A percentile compares a stretch with the other conserved stretches of the same genome.
phyloP scores from a whole-genome alignment of 495 filamentous ascomycete genomes.

The Aspergillus cristatus region DNA sequence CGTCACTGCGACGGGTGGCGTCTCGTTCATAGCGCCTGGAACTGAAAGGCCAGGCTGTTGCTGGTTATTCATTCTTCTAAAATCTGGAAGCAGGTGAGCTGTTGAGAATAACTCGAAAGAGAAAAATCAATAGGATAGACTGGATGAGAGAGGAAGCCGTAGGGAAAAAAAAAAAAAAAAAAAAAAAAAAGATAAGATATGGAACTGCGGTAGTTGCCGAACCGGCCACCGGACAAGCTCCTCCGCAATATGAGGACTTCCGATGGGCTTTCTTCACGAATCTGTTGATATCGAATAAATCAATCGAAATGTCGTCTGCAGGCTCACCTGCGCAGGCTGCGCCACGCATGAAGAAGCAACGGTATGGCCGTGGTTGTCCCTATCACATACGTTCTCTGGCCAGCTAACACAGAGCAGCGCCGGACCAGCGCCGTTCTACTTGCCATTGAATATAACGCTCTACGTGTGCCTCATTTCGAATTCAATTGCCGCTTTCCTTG shows the following conservation, averaged over 20 bases:
- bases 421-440: constrained; percentile 45
- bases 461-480: constrained; percentile 68
- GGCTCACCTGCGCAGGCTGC: no score
- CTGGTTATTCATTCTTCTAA: constrained; percentile 34
- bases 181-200: constrained; percentile 17
- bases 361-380: constrained; percentile 14
- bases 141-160: constrained; percentile 1
- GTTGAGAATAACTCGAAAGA: no score
- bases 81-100: constrained; percentile 1
- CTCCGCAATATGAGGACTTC: not conserved
- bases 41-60: constrained; percentile 30
- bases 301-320: constrained; percentile 7
- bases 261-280: constrained; percentile 1
- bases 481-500: constrained; percentile 64
- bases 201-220: constrained; percentile 25
- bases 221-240: constrained; percentile 21
- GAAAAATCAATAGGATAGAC: constrained; percentile 3
- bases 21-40: constrained; percentile 15
- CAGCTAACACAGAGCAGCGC: constrained; percentile 31
- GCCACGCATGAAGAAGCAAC: no score
- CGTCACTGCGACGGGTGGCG: constrained; percentile 27
- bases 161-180: constrained; percentile 18
- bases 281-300: not conserved
- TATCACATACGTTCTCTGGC: not conserved
- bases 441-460: constrained; percentile 66